Percentiles rank a stretch among this genome's conserved stretches.
Evolutionary conservation across 495 filamentous ascomycete genomes (phyloP).

Genomic region (Thozetella sp.): DNA sequence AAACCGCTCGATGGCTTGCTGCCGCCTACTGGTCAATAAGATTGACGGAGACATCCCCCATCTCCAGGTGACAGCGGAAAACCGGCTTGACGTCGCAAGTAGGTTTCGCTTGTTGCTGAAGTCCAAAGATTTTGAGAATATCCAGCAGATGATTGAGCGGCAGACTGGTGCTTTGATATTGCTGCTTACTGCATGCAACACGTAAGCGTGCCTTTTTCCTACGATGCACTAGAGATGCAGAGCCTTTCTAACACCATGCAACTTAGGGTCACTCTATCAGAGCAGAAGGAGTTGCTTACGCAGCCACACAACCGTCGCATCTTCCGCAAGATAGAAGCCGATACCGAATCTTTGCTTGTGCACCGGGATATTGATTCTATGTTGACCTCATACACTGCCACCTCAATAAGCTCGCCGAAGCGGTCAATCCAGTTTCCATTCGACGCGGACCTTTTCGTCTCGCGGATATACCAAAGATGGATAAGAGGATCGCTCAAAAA

Average conservation of each 20-base stretch:
- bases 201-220: constrained; percentile 7
- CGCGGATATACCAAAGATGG: constrained; percentile 8
- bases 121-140: constrained; percentile 12
- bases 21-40: constrained; percentile 12
- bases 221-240: too few species aligned
- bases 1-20: constrained; percentile 16
- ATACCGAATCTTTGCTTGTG: constrained; percentile 11
- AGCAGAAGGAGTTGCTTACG: constrained; percentile 10
- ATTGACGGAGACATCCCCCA: constrained; percentile 16
- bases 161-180: constrained; percentile 19
- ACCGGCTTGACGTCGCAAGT: constrained; percentile 6
- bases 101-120: constrained; percentile 17
- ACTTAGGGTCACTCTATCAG: background rate
- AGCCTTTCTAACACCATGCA: too few species aligned
- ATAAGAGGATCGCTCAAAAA: constrained; percentile 11
- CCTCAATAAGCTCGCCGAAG: constrained; percentile 8
- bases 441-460: constrained; percentile 12
- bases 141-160: constrained; percentile 20
- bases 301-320: constrained; percentile 2
- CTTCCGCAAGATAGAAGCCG: constrained; percentile 8
- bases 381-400: constrained; percentile 5
- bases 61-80: constrained; percentile 4
- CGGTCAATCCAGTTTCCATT: constrained; percentile 11
- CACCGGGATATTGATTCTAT: constrained; percentile 12
- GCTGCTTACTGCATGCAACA: constrained; percentile 23